A percentile compares a stretch with the other conserved stretches of the same genome.
phyloP scores from a whole-genome alignment of 2,329 filamentous ascomycete species.

The Cyphellophora attinorum region DNA sequence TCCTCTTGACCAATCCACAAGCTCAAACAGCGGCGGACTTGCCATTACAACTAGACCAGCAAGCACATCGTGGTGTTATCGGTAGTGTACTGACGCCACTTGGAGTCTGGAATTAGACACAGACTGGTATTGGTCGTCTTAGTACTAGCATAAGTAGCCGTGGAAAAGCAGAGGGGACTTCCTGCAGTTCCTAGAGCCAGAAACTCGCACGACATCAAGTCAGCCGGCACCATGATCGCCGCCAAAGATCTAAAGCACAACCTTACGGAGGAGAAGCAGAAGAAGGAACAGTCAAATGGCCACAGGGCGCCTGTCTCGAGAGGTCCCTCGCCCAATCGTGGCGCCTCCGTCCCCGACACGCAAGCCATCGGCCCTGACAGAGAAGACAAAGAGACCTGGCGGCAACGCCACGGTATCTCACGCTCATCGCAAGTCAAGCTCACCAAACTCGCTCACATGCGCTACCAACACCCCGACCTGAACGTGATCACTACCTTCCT shows the following conservation, averaged over 20 bases:
- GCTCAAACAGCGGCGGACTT: too few relatives aligned
- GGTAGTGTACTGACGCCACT: too few relatives aligned
- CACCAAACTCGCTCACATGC: constrained; percentile 41
- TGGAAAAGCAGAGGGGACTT: too few relatives aligned
- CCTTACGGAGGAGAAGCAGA: constrained; percentile 15
- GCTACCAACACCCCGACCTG: constrained; percentile 45
- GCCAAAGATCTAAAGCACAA: constrained; percentile 16
- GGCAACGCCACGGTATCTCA: constrained; percentile 27
- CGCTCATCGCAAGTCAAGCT: constrained; percentile 35
- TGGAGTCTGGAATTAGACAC: too few relatives aligned
- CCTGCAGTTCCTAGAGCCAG: too few relatives aligned
- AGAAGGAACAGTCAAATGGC: constrained; percentile 8
- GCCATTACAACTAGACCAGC: too few relatives aligned
- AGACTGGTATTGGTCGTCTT: too few relatives aligned
- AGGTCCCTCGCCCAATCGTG: constrained; percentile 18
- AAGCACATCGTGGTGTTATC: too few relatives aligned
- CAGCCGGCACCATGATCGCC: constrained; percentile 10
- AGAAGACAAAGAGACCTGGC: constrained; percentile 15
- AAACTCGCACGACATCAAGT: constrained; percentile 3
- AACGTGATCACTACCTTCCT: constrained; percentile 38
- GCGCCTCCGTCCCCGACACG: constrained; percentile 16
- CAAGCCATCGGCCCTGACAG: constrained; percentile 13
- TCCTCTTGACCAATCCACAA: too few relatives aligned
- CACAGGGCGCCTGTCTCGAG: constrained; percentile 11
- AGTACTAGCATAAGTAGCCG: too few relatives aligned